These are phyloP conservation scores for Vaccinium corymbosum DNA, from an alignment of 148 eudicot species.

Conservation along the genomic window DNA sequence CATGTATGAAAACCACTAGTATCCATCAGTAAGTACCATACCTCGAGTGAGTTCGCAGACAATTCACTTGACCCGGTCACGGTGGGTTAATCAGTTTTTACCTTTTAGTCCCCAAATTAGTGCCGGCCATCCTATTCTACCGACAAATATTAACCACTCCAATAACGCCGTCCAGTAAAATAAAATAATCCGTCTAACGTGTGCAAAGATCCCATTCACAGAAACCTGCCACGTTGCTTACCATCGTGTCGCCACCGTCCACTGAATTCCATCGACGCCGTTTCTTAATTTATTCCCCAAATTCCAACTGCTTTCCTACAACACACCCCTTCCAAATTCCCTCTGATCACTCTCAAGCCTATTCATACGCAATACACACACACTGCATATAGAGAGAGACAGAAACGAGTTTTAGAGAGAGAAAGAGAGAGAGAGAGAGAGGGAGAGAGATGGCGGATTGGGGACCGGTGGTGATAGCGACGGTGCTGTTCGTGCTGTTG, in stretches of 20 bases:
- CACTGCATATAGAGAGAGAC: background rate
- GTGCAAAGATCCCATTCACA: background rate
- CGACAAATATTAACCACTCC: no score
- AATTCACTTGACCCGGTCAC: no score
- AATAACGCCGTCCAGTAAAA: background rate
- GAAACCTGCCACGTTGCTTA: no score
- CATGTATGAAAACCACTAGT: no score
- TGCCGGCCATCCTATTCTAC: no score
- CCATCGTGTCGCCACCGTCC: background rate
- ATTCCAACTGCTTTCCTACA: background rate
- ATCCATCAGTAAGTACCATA: no score
- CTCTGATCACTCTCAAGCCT: background rate
- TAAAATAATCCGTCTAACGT: background rate
- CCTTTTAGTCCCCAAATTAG: no score
- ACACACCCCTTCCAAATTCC: no score
- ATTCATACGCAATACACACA: background rate
- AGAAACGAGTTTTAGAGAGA: background rate
- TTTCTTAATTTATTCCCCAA: background rate
- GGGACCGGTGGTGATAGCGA: conserved; percentile 57
- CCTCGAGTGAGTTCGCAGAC: no score
- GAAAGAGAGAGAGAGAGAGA: conserved; percentile 10
- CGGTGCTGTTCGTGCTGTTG: conserved; percentile 45
- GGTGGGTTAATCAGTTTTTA: no score
- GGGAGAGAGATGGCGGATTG: conserved; percentile 39
- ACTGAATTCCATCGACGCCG: background rate